phyloP scores from a whole-genome alignment of 192 early-diverging fungal genomes.

The Allomyces javanicus region DNA sequence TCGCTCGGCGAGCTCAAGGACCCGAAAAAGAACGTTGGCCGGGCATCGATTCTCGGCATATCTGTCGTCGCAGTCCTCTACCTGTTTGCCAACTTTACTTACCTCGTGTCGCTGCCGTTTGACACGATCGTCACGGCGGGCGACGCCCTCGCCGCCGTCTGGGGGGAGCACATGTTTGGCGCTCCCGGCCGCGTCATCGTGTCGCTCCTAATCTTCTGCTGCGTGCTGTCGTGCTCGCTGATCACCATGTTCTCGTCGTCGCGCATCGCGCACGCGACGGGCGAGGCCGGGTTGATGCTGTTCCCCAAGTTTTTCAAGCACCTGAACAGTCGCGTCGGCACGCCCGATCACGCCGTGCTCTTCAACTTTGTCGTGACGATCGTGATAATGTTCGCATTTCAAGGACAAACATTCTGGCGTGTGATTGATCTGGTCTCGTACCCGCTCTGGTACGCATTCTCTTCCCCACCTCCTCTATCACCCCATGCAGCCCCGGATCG shows the following conservation, averaged over 20 bases:
- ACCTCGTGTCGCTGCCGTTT: conserved; percentile 56
- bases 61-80: conserved; percentile 51
- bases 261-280: conserved; percentile 26
- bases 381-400: conserved; percentile 26
- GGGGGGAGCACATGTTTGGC: conserved; percentile 33
- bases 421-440: conserved; percentile 37
- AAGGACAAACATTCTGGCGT: conserved; percentile 34
- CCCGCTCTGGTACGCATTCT: conserved; percentile 17
- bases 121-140: conserved; percentile 42
- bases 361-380: conserved; percentile 23
- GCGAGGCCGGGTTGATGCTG: conserved; percentile 1
- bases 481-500: too few species aligned
- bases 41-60: conserved; percentile 54
- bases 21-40: conserved; percentile 55
- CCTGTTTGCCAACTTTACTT: conserved; percentile 61
- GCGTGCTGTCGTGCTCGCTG: neutral
- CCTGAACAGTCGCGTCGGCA: conserved; percentile 18
- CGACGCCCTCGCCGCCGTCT: conserved; percentile 33
- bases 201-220: conserved; percentile 24
- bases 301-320: conserved; percentile 9
- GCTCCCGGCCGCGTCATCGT: conserved; percentile 19
- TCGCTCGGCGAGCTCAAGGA: conserved; percentile 65
- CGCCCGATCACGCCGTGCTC: conserved; percentile 18
- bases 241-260: conserved; percentile 4
- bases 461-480: too few species aligned